Conservation (phyloP, 768 basidiomycete genomes). For the Xerocomus potaroensis region DNA sequence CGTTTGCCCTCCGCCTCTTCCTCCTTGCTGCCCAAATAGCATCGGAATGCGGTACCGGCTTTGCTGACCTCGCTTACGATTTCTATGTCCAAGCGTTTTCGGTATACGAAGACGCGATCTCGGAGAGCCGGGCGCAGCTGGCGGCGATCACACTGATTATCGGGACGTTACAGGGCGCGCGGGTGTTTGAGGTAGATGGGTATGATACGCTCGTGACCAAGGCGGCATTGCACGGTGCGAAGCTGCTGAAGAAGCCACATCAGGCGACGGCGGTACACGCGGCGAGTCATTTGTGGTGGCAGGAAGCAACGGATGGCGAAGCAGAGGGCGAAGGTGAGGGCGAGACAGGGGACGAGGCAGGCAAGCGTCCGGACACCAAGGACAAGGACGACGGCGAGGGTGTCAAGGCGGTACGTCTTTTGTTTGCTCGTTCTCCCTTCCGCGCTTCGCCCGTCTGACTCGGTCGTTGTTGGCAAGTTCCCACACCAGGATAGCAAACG, state of each 20-base stretch:
- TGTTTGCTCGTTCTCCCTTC: neutral
- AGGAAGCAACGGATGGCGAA: conserved; percentile 53
- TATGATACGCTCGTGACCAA: conserved; percentile 98
- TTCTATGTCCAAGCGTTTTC: conserved; percentile 97
- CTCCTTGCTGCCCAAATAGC: conserved; percentile 93
- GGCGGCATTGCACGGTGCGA: conserved; percentile 95
- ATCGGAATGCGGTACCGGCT: conserved; percentile 88
- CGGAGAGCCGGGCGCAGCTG: conserved; percentile 90
- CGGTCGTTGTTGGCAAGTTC: conserved; percentile 40
- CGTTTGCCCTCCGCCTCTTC: conserved; percentile 92
- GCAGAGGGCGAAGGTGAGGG: conserved; percentile 22
- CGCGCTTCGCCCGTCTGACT: no score
- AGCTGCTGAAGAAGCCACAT: conserved; percentile 96
- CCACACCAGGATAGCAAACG: conserved; percentile 95
- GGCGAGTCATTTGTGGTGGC: conserved; percentile 99
- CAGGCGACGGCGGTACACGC: conserved; percentile 92
- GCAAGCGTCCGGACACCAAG: conserved; percentile 21
- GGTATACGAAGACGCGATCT: conserved; percentile 97
- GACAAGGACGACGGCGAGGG: conserved; percentile 39
- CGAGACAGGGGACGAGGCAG: conserved; percentile 10
- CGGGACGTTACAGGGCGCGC: conserved; percentile 79
- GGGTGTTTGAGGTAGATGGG: conserved; percentile 92
- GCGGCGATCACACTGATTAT: conserved; percentile 98
- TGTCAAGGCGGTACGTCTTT: conserved; percentile 52
- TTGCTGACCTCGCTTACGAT: conserved; percentile 96